Conservation (phyloP, 192 early-diverging fungal genomes). For the Gryganskiella cystojenkinii region DNA sequence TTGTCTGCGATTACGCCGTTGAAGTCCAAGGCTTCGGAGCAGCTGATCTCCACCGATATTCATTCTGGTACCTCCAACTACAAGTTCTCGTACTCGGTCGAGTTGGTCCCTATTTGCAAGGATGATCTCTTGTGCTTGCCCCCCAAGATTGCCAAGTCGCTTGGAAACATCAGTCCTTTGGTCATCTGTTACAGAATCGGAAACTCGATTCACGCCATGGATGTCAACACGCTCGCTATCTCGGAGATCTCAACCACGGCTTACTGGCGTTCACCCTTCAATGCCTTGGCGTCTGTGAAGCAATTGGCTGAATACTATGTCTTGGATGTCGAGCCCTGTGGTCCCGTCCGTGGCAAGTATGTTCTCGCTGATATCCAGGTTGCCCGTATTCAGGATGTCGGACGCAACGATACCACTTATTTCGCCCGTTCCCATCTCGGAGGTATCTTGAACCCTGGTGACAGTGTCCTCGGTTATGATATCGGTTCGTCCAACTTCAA, state of each 20-base stretch:
- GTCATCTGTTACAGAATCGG: constrained; percentile 86
- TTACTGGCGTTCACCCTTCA: constrained; percentile 91
- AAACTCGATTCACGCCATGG: constrained; percentile 88
- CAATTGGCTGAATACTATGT: constrained; percentile 95
- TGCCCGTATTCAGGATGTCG: constrained; percentile 79
- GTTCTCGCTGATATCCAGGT: constrained; percentile 92
- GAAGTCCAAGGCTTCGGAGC: constrained; percentile 91
- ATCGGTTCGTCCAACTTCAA: constrained; percentile 92
- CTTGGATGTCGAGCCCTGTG: constrained; percentile 89
- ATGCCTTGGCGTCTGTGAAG: constrained; percentile 77
- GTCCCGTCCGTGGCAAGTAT: constrained; percentile 78
- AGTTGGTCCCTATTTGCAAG: constrained; percentile 96
- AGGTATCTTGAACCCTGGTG: constrained; percentile 89
- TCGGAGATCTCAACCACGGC: constrained; percentile 78
- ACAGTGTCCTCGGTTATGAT: constrained; percentile 93
- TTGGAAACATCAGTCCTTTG: constrained; percentile 89
- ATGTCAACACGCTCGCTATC: constrained; percentile 82
- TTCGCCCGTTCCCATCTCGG: constrained; percentile 94
- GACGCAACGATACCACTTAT: constrained; percentile 86
- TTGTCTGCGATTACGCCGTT: constrained; percentile 84
- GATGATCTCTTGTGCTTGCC: constrained; percentile 94
- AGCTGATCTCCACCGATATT: constrained; percentile 96
- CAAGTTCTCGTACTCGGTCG: constrained; percentile 97
- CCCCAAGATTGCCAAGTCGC: constrained; percentile 82
- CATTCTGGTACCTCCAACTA: constrained; percentile 92